Evolutionary conservation across 345 rosid species (phyloP).

Genomic region (Turnera subulata): DNA sequence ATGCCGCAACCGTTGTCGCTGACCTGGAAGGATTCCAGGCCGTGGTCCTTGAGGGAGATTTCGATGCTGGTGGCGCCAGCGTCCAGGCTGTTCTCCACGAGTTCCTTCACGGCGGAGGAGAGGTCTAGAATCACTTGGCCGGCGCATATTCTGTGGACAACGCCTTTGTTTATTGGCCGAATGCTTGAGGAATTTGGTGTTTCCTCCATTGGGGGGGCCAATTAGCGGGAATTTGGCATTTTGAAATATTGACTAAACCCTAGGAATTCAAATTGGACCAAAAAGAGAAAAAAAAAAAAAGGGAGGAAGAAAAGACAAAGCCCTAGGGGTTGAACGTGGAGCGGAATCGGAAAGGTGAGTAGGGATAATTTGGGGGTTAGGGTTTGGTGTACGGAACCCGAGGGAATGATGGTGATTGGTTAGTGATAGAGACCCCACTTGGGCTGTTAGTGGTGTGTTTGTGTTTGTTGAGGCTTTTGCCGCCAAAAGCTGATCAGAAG

Average conservation of each 20-base stretch:
- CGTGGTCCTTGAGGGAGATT: slow-evolving; percentile 70
- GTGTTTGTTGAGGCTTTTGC: background rate
- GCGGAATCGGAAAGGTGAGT: background rate
- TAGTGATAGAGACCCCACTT: background rate
- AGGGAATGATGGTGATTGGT: too few species aligned
- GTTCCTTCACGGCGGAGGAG: slow-evolving; percentile 91
- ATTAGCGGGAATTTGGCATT: background rate
- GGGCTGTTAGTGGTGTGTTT: background rate
- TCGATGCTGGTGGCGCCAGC: slow-evolving; percentile 89
- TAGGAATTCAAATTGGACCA: background rate
- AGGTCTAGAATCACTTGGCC: slow-evolving; percentile 97
- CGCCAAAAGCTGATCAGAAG: too few species aligned
- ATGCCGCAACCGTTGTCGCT: slow-evolving; percentile 91
- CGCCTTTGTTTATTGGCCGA: slow-evolving; percentile 68
- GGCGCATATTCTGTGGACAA: slow-evolving; percentile 75
- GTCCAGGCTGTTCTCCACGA: slow-evolving; percentile 95
- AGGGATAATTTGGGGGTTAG: too few species aligned
- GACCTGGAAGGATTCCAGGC: slow-evolving; percentile 85
- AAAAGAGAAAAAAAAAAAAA: too few species aligned
- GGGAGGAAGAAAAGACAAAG: background rate
- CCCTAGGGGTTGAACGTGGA: background rate
- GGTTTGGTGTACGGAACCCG: too few species aligned
- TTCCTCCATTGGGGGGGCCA: slow-evolving; percentile 28
- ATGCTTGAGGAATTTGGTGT: slow-evolving; percentile 39
- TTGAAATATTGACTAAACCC: background rate